phyloP scores from a whole-genome alignment of 352 stramenopile genomes.

The Globisporangium rhizosaccharum region DNA sequence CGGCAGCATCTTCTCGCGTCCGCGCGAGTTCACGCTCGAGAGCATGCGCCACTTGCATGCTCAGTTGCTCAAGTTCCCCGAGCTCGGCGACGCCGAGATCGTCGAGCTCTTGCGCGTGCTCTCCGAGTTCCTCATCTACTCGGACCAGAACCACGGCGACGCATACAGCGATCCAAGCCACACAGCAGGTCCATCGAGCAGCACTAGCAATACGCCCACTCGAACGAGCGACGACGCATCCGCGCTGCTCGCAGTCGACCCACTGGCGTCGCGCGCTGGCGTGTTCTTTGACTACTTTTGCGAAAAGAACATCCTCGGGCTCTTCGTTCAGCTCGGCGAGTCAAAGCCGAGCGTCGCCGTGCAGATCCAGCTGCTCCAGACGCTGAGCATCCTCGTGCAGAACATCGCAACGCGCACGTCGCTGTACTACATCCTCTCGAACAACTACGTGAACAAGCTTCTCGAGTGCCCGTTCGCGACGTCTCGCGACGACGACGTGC shows the following conservation, averaged over 20 bases:
- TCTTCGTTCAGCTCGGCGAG: conserved; percentile 85
- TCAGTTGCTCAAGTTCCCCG: conserved; percentile 48
- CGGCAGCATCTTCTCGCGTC: conserved; percentile 16
- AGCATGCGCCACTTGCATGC: conserved; percentile 75
- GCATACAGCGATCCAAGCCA: conserved; percentile 12
- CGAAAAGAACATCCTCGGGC: conserved; percentile 92
- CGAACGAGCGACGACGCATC: conserved; percentile 1
- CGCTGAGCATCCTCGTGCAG: conserved; percentile 89
- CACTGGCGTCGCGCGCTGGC: conserved; percentile 25
- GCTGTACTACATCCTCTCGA: conserved; percentile 94
- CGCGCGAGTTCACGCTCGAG: conserved; percentile 54
- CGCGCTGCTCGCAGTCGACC: not conserved
- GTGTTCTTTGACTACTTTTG: conserved; percentile 96
- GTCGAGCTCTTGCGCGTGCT: conserved; percentile 79
- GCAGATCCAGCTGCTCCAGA: conserved; percentile 92
- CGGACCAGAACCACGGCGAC: conserved; percentile 63
- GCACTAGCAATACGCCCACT: conserved; percentile 5
- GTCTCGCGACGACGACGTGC: conserved; percentile 66
- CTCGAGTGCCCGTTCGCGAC: conserved; percentile 70
- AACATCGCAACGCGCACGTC: conserved; percentile 87
- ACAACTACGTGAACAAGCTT: conserved; percentile 94
- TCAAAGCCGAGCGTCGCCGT: conserved; percentile 45
- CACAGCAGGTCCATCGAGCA: not conserved
- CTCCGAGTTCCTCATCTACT: conserved; percentile 86
- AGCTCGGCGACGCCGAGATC: conserved; percentile 66